These are phyloP conservation scores for Trichosporon coremiiforme DNA, from an alignment of 1,284 basidiomycete genomes.

Conservation along the genomic window DNA sequence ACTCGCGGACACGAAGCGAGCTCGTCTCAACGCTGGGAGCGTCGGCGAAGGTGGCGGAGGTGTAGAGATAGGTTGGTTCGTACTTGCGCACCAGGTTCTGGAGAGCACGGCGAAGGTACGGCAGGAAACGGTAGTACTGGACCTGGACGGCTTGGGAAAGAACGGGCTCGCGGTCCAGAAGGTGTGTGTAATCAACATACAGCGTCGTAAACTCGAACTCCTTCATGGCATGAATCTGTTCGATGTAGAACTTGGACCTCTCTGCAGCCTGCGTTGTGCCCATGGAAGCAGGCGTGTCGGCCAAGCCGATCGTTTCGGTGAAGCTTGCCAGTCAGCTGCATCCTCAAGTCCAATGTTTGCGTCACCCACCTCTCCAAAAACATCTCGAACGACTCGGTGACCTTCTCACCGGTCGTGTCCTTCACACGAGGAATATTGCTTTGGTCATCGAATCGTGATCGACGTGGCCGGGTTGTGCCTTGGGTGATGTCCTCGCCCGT, in stretches of 20 bases:
- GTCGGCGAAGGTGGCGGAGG: conserved; percentile 64
- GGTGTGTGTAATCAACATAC: conserved; percentile 92
- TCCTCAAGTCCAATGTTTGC: conserved; percentile 1
- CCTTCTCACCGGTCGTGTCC: conserved; percentile 89
- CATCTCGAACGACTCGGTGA: conserved; percentile 83
- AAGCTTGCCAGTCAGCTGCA: conserved; percentile 61
- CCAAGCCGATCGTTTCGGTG: conserved; percentile 73
- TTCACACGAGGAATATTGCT: conserved; percentile 79
- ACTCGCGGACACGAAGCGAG: conserved; percentile 86
- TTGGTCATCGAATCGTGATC: conserved; percentile 44
- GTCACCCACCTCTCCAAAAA: conserved; percentile 81
- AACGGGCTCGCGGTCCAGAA: conserved; percentile 81
- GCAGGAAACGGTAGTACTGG: conserved; percentile 95
- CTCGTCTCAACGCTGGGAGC: conserved; percentile 30
- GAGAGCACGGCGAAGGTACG: conserved; percentile 87
- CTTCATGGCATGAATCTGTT: conserved; percentile 89
- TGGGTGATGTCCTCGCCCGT: conserved; percentile 27
- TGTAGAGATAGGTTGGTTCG: conserved; percentile 89
- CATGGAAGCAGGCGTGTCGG: conserved; percentile 72
- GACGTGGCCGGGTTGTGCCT: not conserved
- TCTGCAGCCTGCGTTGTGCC: conserved; percentile 58
- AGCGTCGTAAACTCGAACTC: conserved; percentile 92
- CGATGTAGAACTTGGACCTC: conserved; percentile 69
- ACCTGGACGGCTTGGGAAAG: conserved; percentile 88
- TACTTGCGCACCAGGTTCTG: conserved; percentile 84